These are phyloP conservation scores for Solanum habrochaites DNA, from an alignment of 257 asterid species.

Conservation along the genomic window DNA sequence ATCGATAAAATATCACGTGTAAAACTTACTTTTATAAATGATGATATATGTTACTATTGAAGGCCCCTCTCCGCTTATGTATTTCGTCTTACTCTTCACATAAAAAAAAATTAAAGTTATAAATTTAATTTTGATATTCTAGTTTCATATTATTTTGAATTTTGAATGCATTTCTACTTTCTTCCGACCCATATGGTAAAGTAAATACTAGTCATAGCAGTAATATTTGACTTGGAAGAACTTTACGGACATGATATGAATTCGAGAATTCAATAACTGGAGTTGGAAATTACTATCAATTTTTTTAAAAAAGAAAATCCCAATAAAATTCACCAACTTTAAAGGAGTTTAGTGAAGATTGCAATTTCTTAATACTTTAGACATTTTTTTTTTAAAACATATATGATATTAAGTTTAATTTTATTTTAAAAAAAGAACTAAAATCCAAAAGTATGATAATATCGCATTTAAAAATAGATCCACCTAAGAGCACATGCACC, in stretches of 20 bases:
- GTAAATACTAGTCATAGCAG: not conserved
- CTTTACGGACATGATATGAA: not conserved
- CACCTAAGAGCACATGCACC: not conserved
- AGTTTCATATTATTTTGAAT: not conserved
- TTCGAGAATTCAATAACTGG: not conserved
- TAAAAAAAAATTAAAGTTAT: no score
- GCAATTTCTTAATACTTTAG: not conserved
- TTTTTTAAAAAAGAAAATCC: not conserved
- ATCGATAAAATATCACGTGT: no score
- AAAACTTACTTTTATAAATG: no score
- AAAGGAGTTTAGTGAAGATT: not conserved
- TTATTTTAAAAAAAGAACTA: not conserved
- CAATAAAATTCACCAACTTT: not conserved
- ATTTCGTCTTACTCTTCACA: not conserved
- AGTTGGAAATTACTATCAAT: not conserved
- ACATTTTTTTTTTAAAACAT: no score
- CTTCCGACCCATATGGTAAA: not conserved
- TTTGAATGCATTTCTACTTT: not conserved
- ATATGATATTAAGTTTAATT: not conserved
- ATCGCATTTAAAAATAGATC: not conserved
- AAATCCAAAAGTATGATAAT: not conserved
- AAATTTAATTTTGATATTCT: not conserved
- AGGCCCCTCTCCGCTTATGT: not conserved
- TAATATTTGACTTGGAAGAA: not conserved
- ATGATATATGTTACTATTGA: not conserved